A percentile compares a stretch with the other conserved stretches of the same genome.
These are phyloP conservation scores for Lasiosphaeriaceae sp. DNA, from an alignment of 495 filamentous ascomycete genomes.

Conservation along the genomic window DNA sequence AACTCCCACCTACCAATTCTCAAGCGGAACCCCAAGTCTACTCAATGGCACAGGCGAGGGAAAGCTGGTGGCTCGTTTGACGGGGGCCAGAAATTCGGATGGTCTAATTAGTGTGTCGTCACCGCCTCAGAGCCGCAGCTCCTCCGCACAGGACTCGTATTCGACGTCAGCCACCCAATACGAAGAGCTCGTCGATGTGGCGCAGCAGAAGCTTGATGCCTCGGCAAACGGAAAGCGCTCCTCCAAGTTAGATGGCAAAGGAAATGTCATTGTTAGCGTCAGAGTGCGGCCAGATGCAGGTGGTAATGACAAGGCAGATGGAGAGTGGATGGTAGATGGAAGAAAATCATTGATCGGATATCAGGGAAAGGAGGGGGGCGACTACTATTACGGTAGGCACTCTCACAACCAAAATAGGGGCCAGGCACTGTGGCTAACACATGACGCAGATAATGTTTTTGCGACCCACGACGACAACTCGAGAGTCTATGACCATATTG, in stretches of 20 bases:
- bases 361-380: slow-evolving; percentile 82
- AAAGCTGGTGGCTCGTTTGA: slow-evolving; percentile 59
- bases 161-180: slow-evolving; percentile 86
- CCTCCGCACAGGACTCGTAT: slow-evolving; percentile 84
- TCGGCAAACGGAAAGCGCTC: slow-evolving; percentile 37
- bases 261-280: slow-evolving; percentile 95
- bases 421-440: slow-evolving; percentile 12
- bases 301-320: slow-evolving; percentile 57
- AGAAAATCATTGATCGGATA: slow-evolving; percentile 76
- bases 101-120: slow-evolving; percentile 68
- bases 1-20: slow-evolving; percentile 34
- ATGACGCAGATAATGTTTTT: slow-evolving; percentile 83
- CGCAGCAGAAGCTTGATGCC: slow-evolving; percentile 35
- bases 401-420: not conserved
- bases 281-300: slow-evolving; percentile 80
- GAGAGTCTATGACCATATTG: slow-evolving; percentile 86
- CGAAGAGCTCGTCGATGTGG: slow-evolving; percentile 62
- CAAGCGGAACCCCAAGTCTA: slow-evolving; percentile 64
- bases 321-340: slow-evolving; percentile 94
- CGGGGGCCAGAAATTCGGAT: slow-evolving; percentile 61
- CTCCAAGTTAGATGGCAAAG: slow-evolving; percentile 67
- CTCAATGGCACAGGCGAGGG: slow-evolving; percentile 74
- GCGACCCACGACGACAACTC: slow-evolving; percentile 87
- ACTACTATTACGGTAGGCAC: slow-evolving; percentile 82
- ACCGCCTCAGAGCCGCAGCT: slow-evolving; percentile 81